Base-by-base conservation (phyloP, 2,329 filamentous ascomycete genomes). In the Cladosporium sp. region DNA sequence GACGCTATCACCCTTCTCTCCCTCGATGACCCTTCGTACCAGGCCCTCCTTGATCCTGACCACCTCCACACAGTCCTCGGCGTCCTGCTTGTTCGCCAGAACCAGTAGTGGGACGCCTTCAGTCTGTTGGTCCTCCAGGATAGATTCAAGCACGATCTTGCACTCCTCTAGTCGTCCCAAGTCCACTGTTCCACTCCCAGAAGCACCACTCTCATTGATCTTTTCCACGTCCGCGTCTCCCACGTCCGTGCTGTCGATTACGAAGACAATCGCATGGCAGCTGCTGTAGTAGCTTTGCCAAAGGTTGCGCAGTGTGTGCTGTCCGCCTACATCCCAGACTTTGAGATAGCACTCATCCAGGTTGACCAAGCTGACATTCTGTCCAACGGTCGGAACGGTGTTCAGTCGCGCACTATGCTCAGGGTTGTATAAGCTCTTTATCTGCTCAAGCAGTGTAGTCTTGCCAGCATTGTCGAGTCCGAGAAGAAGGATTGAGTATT, bases 401-500 rank as follows among this genome's bases (percentile, higher is more conserved):
- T 94, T 92, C 65, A 84, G 79, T 61, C 81, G 78, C 78, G 84
- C 76, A 81, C 92, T 69, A 78, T 89, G 73, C 62, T 65, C 75
- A 44, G 85, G 80, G 62, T 86, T 81, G 80, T 91, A 96, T 70
- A 95, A 82, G 56, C 91, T 84, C 77, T 96, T 97, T 74, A 97
- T 91, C 74, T 97, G 92, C 72, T 95, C 91, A 75, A 97, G 91
- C 71, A 97, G 92, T 24, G 94, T 97, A 39, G 94, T 97, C 80
- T 97, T 97, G 74, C 94, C 94, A 60, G 94, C 94, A 73, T 97
- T 97, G 80, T 97, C 94, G 70, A 97, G 89, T 62, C 94, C 94
- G 68, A 97, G 89, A 65, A 97, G 88, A 70, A 97, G 90, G 69
- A 97, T 90, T 20, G 93, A 97, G 80, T 97, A 97, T 79, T 97